Percentiles rank a stretch among this genome's conserved stretches.
Evolutionary conservation across 1,139 yeast species (phyloP).

Genomic region (Debaryomycetaceae sp.): DNA sequence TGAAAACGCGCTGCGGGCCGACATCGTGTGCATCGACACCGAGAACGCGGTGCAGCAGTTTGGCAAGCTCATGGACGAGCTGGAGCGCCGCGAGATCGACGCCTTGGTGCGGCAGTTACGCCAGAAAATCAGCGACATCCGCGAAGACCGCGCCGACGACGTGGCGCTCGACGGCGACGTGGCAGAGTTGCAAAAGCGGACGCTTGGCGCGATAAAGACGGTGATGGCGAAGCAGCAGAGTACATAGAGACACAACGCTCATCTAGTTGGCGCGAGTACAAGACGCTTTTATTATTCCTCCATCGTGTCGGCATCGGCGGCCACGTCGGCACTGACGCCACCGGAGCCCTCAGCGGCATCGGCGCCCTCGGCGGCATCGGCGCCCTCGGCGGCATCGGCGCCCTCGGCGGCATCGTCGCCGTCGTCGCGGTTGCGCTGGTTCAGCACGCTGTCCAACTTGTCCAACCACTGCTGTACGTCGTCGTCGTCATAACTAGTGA

Average conservation of each 20-base stretch:
- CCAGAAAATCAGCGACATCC: conserved; percentile 41
- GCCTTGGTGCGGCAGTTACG: conserved; percentile 33
- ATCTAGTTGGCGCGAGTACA: no score
- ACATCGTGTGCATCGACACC: conserved; percentile 52
- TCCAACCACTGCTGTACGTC: conserved; percentile 78
- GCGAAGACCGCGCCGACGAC: conserved; percentile 26
- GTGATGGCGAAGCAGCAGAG: conserved; percentile 46
- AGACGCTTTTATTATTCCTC: conserved; percentile 19
- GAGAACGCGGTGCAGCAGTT: conserved; percentile 47
- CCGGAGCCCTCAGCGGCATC: conserved; percentile 12
- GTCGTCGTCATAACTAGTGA: conserved; percentile 81
- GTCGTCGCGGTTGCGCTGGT: conserved; percentile 42
- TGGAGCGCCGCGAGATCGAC: conserved; percentile 28
- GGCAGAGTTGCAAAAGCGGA: conserved; percentile 45
- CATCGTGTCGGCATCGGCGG: conserved; percentile 39
- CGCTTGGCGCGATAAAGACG: conserved; percentile 48
- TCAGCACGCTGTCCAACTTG: conserved; percentile 57
- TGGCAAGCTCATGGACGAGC: conserved; percentile 35
- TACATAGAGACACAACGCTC: no score
- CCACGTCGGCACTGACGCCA: conserved; percentile 13
- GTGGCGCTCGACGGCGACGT: conserved; percentile 36
- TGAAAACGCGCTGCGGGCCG: conserved; percentile 51
- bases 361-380: conserved; percentile 15
- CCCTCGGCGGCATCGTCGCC: conserved; percentile 36
- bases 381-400: conserved; percentile 25